Percentiles rank a stretch among this genome's conserved stretches.
phyloP scores from a whole-genome alignment of 768 basidiomycete species.

The Boletellus sp. region DNA sequence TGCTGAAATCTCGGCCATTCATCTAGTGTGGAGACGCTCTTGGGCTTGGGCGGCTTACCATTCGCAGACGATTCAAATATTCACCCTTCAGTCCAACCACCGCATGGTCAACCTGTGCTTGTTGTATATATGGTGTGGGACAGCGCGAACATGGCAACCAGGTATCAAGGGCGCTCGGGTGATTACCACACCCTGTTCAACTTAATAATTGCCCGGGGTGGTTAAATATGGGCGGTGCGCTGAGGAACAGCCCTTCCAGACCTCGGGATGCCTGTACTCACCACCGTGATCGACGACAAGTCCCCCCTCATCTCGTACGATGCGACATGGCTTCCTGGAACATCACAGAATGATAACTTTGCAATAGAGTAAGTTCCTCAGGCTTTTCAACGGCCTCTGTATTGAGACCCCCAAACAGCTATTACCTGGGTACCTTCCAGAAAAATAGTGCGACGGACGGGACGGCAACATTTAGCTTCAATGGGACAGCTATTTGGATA shows the following conservation, averaged over 20 bases:
- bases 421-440: conserved; percentile 39
- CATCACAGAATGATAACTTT: conserved; percentile 11
- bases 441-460: conserved; percentile 32
- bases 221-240: background rate
- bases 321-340: conserved; percentile 21
- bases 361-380: conserved; percentile 19
- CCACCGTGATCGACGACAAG: conserved; percentile 28
- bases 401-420: conserved; percentile 20
- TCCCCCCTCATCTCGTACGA: conserved; percentile 31
- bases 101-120: background rate
- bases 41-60: conserved; percentile 26
- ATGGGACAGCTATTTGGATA: conserved; percentile 45
- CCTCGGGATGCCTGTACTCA: conserved; percentile 21
- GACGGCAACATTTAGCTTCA: conserved; percentile 42
- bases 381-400: background rate
- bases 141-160: background rate
- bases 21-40: conserved; percentile 49
- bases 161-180: background rate
- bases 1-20: too few species aligned
- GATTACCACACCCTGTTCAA: background rate
- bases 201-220: background rate
- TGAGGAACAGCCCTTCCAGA: background rate
- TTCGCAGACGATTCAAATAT: conserved; percentile 1
- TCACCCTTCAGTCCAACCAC: too few species aligned
- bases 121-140: background rate